Base-by-base conservation (phyloP, 2,329 filamentous ascomycete species). In the Phyllosticta capitalensis region DNA sequence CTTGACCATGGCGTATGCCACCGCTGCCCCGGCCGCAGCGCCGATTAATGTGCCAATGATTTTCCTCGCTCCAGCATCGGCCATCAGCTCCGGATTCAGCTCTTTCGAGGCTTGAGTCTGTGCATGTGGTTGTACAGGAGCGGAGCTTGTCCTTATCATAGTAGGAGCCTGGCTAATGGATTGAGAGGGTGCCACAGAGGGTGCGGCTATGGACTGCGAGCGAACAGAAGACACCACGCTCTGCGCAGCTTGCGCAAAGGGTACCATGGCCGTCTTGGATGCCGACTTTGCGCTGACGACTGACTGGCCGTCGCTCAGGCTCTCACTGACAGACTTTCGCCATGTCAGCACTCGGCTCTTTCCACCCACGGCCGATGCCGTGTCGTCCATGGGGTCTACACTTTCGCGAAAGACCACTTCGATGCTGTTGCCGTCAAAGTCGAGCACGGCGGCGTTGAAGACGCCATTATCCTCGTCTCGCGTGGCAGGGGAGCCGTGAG, bases 351-450 rank as follows among this genome's bases (percentile, higher is more conserved):
- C 78, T 48, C 72, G 74, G 63, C 73, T 75, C 56, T 76, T 71
- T 63, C 75, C 69, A 45, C 74, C 67, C 19, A 76, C 70, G n/a
- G 52, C n/a, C 10, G 58, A 56, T 4, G 21, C 49, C 19, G 54
- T 51, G 57, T 76, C 73, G 52, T 74, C 71, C 61, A 64, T 66
- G 63, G 69, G 63, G 61, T 70, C 71, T 45, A 70, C 72, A 49
- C 69, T 72, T 57, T 76, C 74, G 56, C 78, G 78, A 70, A 84
- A 88, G 55, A 92, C 83, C 28, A 89, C 87, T 69, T 94, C 89
- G 69, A 95, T 85, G 65, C 82, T 88, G 75, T 95, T 95, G 55
- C 89, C 89, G 75, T 95, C 90, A 58, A 89, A 81, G 72, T 95
- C 90, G 62, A 84, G 81, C 49, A 90, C 76, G 6, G 82, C 82